Evolutionary conservation across 441 rosid species (phyloP), one percentile per base, ranked within the genome.

Genomic region (Populus hybrid): DNA sequence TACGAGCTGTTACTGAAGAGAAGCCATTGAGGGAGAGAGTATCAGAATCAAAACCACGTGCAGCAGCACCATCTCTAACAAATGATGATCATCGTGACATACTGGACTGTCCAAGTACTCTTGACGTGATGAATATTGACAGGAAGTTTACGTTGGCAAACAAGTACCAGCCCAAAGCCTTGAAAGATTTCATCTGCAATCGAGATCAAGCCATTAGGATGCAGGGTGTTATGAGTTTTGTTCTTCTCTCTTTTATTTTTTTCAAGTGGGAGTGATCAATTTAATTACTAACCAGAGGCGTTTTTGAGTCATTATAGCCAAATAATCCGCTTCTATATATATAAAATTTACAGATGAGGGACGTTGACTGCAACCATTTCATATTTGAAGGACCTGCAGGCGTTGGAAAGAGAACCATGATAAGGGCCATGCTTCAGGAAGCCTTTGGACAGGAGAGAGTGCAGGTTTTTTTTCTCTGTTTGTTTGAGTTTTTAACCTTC

Each of bases 381-480:
- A 88, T 90, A 84, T 85, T 90, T 69, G 84, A 90, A 87, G 94
- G 94, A 72, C 88, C 86, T 10, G 68, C 88, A 2, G 94, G 92
- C 8, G 90, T 83, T 36, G 94, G 93, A 16, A 91, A 91, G 82
- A 80, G 85, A 81, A 89, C 94, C 69, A 89, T 91, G 94, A 85
- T 89, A 10, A 73, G 78, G 84, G 92, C 90, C 35, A 82, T 89
- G 85, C 85, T 91, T 65, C 81, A 82, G 67, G 89, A 88, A 82
- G 79, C 85, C 63, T 89, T 67, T 26, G 90, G 88, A 65, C 76
- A 82, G 30, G 88, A 90, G 16, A 69, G 21, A 72, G 50, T 89
- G 24, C 82, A 88, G 88, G 91, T 85, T 70, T 46, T 21, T 35
- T 7, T 7, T 6, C 4, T 28, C 4, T 28, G 3, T 36, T 0